These are phyloP conservation scores for Funneliformis mosseae DNA, from an alignment of 192 early-diverging fungal genomes.

Conservation along the genomic window DNA sequence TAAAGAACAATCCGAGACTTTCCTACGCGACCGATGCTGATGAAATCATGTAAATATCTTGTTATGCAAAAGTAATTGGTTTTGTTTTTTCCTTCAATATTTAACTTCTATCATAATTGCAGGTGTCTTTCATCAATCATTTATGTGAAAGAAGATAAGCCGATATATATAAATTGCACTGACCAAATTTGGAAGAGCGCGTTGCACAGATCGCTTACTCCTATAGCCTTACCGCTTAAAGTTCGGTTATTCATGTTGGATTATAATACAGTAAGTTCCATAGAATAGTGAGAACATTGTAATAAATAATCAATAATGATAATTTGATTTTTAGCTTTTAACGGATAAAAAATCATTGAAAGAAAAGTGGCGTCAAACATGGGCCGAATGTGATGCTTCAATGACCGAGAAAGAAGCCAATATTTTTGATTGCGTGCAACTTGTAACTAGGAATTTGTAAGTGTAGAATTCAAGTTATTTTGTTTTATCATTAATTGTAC, in stretches of 20 bases:
- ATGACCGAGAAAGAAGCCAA: neutral
- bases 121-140: constrained; percentile 25
- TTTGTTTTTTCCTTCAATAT: neutral
- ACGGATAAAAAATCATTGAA: neutral
- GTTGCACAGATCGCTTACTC: neutral
- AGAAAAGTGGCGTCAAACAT: neutral
- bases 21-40: neutral
- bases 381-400: neutral
- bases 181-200: neutral
- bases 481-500: neutral
- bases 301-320: neutral
- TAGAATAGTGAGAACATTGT: neutral
- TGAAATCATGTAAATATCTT: constrained; percentile 14
- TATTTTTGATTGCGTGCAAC: constrained; percentile 20
- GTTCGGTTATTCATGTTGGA: neutral
- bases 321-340: constrained; percentile 13
- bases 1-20: constrained; percentile 1
- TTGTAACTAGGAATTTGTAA: constrained; percentile 18
- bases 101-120: constrained; percentile 7
- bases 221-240: neutral
- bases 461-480: neutral
- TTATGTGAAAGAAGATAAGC: neutral
- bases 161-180: neutral
- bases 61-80: neutral
- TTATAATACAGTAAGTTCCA: constrained; percentile 9